A percentile compares a stretch with the other conserved stretches of the same genome.
phyloP scores from a whole-genome alignment of 1,284 basidiomycete species.

The Entoloma clypeatum region DNA sequence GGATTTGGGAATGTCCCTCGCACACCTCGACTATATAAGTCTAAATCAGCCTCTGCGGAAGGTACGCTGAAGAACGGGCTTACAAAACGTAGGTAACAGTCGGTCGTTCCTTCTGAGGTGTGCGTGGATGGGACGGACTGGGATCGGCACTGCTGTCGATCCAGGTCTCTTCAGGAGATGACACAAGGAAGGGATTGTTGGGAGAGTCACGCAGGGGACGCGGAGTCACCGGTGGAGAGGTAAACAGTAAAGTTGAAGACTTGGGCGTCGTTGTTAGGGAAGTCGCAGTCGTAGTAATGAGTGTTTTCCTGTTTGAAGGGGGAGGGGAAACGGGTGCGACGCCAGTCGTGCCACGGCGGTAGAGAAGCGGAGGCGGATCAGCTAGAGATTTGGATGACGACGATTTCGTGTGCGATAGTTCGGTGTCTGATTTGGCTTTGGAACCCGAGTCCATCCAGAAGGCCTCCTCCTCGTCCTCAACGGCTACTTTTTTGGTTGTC shows the following conservation, averaged over 20 bases:
- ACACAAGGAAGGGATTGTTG: slow-evolving; percentile 41
- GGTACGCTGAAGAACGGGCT: slow-evolving; percentile 19
- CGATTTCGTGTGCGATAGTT: slow-evolving; percentile 11
- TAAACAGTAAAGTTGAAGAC: slow-evolving; percentile 13
- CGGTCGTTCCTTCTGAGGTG: slow-evolving; percentile 39
- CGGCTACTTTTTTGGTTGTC: slow-evolving; percentile 20
- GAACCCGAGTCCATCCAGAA: slow-evolving; percentile 35
- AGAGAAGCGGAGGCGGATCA: slow-evolving; percentile 29
- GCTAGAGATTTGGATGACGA: slow-evolving; percentile 13
- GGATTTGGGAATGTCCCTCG: slow-evolving; percentile 49
- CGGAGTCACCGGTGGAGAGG: slow-evolving; percentile 31
- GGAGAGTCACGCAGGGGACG: slow-evolving; percentile 35
- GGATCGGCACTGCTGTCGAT: slow-evolving; percentile 16
- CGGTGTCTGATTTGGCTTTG: slow-evolving; percentile 21
- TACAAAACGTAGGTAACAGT: slow-evolving; percentile 57
- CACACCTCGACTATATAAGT: slow-evolving; percentile 47
- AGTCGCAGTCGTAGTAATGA: slow-evolving; percentile 6
- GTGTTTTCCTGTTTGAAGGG: slow-evolving; percentile 35
- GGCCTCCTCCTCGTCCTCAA: slow-evolving; percentile 36
- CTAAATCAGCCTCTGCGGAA: slow-evolving; percentile 1
- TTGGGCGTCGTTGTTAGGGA: slow-evolving; percentile 10
- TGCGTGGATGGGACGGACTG: slow-evolving; percentile 15
- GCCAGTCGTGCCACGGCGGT: slow-evolving; percentile 27
- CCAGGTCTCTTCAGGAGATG: slow-evolving; percentile 21
- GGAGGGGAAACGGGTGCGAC: slow-evolving; percentile 39